Conservation (phyloP, 2,329 filamentous ascomycete species). For the Macrophomina pseudophaseolina region DNA sequence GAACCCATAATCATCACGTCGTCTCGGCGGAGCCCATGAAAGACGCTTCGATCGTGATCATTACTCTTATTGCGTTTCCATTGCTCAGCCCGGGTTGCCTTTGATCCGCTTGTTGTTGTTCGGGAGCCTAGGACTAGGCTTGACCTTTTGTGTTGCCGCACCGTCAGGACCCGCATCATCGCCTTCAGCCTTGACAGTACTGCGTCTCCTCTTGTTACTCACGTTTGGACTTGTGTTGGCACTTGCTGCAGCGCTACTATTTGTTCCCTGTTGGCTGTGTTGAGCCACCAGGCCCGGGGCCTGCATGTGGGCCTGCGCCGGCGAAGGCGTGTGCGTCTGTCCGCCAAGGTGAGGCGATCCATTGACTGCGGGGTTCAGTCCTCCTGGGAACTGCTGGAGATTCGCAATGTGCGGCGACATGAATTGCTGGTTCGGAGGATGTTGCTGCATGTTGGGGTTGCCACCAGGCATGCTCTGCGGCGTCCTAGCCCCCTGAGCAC, state of each 20-base stretch:
- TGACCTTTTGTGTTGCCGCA: conserved; percentile 52
- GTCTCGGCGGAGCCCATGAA: conserved; percentile 18
- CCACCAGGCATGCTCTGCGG: conserved; percentile 35
- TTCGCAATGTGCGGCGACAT: conserved; percentile 64
- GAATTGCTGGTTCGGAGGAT: conserved; percentile 49
- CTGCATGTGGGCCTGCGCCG: conserved; percentile 48
- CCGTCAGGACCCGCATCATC: conserved; percentile 53
- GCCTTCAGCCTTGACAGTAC: conserved; percentile 64
- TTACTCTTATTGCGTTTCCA: neutral
- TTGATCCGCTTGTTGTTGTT: conserved; percentile 43
- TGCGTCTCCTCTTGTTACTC: conserved; percentile 64
- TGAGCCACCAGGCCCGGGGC: conserved; percentile 57
- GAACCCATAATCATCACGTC: conserved; percentile 24
- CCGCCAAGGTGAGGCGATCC: conserved; percentile 52
- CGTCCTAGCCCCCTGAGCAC: conserved; percentile 39
- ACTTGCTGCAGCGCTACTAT: conserved; percentile 59
- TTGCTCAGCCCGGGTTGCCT: conserved; percentile 24
- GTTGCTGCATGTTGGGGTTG: conserved; percentile 32
- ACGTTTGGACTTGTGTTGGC: conserved; percentile 68
- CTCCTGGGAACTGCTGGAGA: conserved; percentile 44
- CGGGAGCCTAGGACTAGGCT: conserved; percentile 52
- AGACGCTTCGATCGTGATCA: conserved; percentile 23
- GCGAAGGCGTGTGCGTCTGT: conserved; percentile 51
- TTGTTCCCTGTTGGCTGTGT: conserved; percentile 62
- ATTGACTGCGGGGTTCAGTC: conserved; percentile 57